Base-by-base conservation (phyloP, 306 rosid genomes). In the Clitoria ternatea region DNA sequence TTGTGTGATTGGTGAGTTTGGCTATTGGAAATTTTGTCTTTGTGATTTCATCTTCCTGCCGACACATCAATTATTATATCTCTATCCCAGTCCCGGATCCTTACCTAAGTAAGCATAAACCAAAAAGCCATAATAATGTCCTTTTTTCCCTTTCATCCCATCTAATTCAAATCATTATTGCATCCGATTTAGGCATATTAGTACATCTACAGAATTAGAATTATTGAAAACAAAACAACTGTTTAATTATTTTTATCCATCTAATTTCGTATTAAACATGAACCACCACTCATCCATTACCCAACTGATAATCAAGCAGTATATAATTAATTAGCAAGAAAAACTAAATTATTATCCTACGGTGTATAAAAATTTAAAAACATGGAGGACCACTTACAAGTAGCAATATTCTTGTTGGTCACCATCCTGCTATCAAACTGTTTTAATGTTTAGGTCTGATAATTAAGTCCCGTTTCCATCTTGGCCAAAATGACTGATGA, bases 11-110 rank as follows among this genome's bases (percentile, higher is more conserved):
- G 33, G 26, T 14, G 5, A 26, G 42, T 30, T 13, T 47, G 39
- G 55, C 2, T 17, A 26, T 64, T 62, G 17, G 14, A 64, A 64
- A 22, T 15, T 26, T 66, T 29, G 45, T 44, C 14, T 65, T 4
- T 23, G 14, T 22, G 37, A 33, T 56, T 52, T 67, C 48, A 57
- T 33, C 69, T 29, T 45, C 70, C 55, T 76, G 70, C 75, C 80
- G 54, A 67, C 80, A 68, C 3, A 68, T 10, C 13, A 50, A 50
- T 69, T 68, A 52, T 50, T 35, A 50, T 68, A 49, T 33, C 22
- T 33, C 30, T 5, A n/a, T 19, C 12, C n/a, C n/a, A n/a, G n/a
- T 43, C 32, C 33, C 17, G 22, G 42, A 33, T 33, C 27, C 35
- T 19, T 17, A 4, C 47, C 3, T 61, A n/a, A n/a, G n/a, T n/a